Percentiles rank a stretch among this genome's conserved stretches.
Evolutionary conservation across 2,329 filamentous ascomycete species (phyloP).

Genomic region (Talaromyces sp.): DNA sequence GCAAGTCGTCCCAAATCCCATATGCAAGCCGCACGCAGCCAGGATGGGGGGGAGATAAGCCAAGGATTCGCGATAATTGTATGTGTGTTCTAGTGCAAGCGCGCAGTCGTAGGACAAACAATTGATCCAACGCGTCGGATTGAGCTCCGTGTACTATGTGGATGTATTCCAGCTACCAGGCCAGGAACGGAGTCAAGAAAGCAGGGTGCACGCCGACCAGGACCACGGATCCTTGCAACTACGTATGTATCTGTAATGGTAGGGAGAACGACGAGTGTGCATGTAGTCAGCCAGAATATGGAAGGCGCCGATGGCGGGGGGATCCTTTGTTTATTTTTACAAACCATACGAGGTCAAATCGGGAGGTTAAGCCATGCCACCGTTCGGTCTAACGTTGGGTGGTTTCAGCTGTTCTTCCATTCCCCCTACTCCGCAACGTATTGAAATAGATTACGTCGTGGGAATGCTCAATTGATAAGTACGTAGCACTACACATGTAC

Average conservation of each 20-base stretch:
- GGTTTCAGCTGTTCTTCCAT: not conserved
- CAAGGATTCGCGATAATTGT: conserved; percentile 6
- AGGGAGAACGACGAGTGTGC: not conserved
- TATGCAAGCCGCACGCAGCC: not conserved
- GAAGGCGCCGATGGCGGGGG: not conserved
- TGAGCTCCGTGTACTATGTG: not conserved
- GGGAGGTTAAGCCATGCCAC: not conserved
- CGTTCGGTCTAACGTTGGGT: not conserved
- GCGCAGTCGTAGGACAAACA: not conserved
- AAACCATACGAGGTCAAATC: not conserved
- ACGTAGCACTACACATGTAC: not conserved
- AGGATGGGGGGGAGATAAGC: not conserved
- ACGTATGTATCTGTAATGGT: not conserved
- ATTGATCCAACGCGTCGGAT: not conserved
- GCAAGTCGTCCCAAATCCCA: not conserved
- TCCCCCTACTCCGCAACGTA: not conserved
- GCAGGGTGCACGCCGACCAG: not conserved
- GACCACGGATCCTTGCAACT: not conserved
- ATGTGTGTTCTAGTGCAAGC: not conserved
- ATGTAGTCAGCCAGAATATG: not conserved
- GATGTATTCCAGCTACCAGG: not conserved
- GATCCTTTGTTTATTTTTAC: not conserved
- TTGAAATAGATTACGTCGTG: not conserved
- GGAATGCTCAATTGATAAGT: not conserved
- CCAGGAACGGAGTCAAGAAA: not conserved